Percentiles rank a stretch among this genome's conserved stretches.
Evolutionary conservation across 371 early-diverging fungal genomes (phyloP).

Genomic region (Mortierella sp.): DNA sequence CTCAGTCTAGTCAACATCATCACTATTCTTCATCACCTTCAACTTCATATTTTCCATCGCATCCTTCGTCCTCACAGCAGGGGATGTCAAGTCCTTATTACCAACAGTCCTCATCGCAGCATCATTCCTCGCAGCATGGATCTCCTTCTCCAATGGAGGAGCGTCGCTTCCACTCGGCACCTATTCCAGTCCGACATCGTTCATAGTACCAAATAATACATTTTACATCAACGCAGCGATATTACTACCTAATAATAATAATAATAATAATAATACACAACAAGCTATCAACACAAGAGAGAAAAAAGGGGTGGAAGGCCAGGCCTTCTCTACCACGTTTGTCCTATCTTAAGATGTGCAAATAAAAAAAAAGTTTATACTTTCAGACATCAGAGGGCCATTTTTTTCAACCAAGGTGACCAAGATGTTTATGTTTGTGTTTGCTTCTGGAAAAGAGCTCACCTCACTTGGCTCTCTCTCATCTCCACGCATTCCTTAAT

Average conservation of each 20-base stretch:
- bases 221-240: background rate
- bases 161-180: conserved; percentile 55
- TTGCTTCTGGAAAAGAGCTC: too few species aligned
- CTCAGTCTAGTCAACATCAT: conserved; percentile 26
- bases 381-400: too few species aligned
- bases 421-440: too few species aligned
- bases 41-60: conserved; percentile 26
- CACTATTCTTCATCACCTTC: conserved; percentile 51
- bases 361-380: too few species aligned
- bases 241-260: background rate
- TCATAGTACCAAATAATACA: conserved; percentile 8
- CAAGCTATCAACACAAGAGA: too few species aligned
- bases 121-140: conserved; percentile 24
- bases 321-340: too few species aligned
- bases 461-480: background rate
- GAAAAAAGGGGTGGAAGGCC: too few species aligned
- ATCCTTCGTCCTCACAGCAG: conserved; percentile 16
- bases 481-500: background rate
- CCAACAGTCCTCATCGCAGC: conserved; percentile 18
- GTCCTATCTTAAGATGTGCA: too few species aligned
- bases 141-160: conserved; percentile 45
- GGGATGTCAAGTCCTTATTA: conserved; percentile 30
- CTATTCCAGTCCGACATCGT: conserved; percentile 52
- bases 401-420: too few species aligned
- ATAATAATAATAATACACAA: background rate